Base-by-base conservation (phyloP, 495 filamentous ascomycete genomes). In the Aspergillus affinis region DNA sequence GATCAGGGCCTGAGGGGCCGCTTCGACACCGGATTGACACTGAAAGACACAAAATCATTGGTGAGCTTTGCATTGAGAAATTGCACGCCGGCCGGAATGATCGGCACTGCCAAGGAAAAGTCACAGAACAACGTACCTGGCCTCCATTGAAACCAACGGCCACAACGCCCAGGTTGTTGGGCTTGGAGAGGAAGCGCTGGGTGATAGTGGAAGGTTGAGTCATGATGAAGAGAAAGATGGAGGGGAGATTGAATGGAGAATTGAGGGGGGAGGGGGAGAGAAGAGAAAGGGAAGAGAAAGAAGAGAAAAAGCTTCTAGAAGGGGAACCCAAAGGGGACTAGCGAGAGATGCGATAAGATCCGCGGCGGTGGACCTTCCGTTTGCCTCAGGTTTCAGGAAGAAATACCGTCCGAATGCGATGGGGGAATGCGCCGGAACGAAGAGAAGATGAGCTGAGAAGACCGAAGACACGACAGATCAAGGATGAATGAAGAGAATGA, bases 111-210 rank as follows among this genome's bases (percentile, higher is more conserved):
- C 12, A 57, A 21, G 36, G 15, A 54, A 48, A 62, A 19, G 55
- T 10, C 19, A 32, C 17, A 30, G 53, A 48, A 47, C n/a, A 55
- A 64, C 78, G 65, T 84, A 93, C 93, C 84, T 98, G 94, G 54
- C 94, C 94, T 65, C 95, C 94, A 57, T 92, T 96, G 82, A 98
- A 98, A 59, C 93, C 93, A 19, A 98, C 94, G 27, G 93, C 93
- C 45, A 98, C 90, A 53, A 98, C 82, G 58, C 94, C 94, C 56
- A 98, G 83, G 63, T 97, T 86, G 70, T 88, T 79, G 53, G 84
- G 81, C 61, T 86, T 78, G 61, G 86, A 76, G 60, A 98, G 89
- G 78, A 97, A 98, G 65, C 88, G 90, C 66, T 91, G 87, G 58
- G 81, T 66, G 63, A 96, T 83, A 53, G 88, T 90, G 3, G 90